phyloP scores from a whole-genome alignment of 805 yeast genomes.

The Sugiyamaella mastotermitis region DNA sequence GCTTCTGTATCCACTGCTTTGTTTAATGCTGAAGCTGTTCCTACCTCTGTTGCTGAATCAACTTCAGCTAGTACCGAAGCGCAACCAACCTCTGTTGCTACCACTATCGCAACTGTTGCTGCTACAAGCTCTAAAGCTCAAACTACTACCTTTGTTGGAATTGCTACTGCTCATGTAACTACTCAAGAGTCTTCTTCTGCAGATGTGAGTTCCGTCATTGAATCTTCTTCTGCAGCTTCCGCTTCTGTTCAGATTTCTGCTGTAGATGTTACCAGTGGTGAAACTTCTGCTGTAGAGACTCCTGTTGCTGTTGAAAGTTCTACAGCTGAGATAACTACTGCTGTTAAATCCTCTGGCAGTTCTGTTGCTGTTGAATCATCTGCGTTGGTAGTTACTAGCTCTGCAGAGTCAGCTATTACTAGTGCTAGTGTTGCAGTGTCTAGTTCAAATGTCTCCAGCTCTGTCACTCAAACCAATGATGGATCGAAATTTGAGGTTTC shows the following conservation, averaged over 20 bases:
- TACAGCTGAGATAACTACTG: conserved; percentile 7
- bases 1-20: conserved; percentile 33
- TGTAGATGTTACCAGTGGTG: conserved; percentile 12
- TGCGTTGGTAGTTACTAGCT: neutral
- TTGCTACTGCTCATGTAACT: conserved; percentile 7
- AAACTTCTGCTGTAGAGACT: conserved; percentile 13
- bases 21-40: conserved; percentile 28
- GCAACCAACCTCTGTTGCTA: conserved; percentile 6
- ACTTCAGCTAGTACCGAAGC: conserved; percentile 11
- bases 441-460: too few relatives aligned
- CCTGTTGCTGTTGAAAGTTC: conserved; percentile 11
- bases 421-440: too few relatives aligned
- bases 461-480: too few relatives aligned
- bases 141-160: conserved; percentile 4
- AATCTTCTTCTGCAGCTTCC: conserved; percentile 18
- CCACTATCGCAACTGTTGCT: conserved; percentile 13
- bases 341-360: conserved; percentile 4
- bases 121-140: conserved; percentile 16
- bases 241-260: conserved; percentile 16
- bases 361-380: too few relatives aligned
- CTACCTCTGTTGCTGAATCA: conserved; percentile 29
- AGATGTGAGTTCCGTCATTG: conserved; percentile 13
- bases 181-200: conserved; percentile 15
- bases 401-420: conserved; percentile 2
- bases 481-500: too few relatives aligned